Base-by-base conservation (phyloP, 495 filamentous ascomycete species). In the Rostrohypoxylon terebratum region DNA sequence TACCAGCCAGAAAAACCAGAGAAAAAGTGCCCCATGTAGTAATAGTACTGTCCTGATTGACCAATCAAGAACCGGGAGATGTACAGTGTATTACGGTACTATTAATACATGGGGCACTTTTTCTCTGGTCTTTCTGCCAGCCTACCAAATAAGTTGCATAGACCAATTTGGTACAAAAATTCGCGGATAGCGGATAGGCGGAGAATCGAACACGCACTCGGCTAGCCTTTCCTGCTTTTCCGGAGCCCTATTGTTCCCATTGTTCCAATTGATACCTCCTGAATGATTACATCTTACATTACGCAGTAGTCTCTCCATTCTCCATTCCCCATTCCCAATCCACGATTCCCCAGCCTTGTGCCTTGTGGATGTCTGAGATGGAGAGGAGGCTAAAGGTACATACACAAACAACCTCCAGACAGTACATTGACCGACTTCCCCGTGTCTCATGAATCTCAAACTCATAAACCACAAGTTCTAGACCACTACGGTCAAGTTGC, bases 161-260 rank as follows among this genome's bases (percentile, higher is more conserved):
- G 42, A 55, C 31, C 20, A 33, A n/a, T 23, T n/a, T 48, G 13
- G 16, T 36, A 4, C 34, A 9, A 38, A 10, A 9, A 36, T n/a
- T 40, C 14, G 23, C 53, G 55, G 55, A 53, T 54, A 61, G 23
- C 53, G 55, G 55, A 53, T 54, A 61, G 47, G 65, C 53, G 66
- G 61, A 51, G 20, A 66, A 65, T 34, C 38, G 10, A 47, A 51
- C n/a, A 63, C 20, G 18, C 36, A 47, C 61, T 71, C 68, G 68
- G 68, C 67, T 50, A 58, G 47, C 53, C 23, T 33, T 53, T 67
- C 59, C 42, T 50, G 48, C 23, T 58, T 53, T 28, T 14, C 60
- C 31, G 53, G 18, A 18, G 36, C 40, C 63, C 33, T 1, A 9
- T 5, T 64, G 1, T 44, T 7, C n/a, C n/a, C n/a, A n/a, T n/a